Base-by-base conservation (phyloP, 495 filamentous ascomycete genomes). In the Platismatia glauca region DNA sequence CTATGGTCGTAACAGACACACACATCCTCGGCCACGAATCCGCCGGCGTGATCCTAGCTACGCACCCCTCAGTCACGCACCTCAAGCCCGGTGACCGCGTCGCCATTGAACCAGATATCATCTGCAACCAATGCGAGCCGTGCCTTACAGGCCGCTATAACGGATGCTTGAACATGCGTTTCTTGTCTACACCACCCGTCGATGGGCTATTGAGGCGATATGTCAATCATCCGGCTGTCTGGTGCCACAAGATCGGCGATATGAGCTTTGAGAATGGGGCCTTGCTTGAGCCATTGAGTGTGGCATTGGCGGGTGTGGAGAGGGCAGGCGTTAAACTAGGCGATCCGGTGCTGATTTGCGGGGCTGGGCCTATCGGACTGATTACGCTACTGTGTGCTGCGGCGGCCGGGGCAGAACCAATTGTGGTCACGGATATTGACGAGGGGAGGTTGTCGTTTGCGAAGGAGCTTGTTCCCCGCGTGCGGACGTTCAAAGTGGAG, bases 301-400 rank as follows among this genome's bases (percentile, higher is more conserved):
- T 97, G 12, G 91, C 86, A 3, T 88, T 97, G 50, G 91, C 95
- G 72, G 84, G 91, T 34, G 80, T 84, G 22, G 80, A 83, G 62
- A 85, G 88, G 70, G 88, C 84, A 0, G 79, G 72, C 35, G 78
- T 95, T 12, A 74, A 75, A 63, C 87, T 89, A 0, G 91, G 91
- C 4, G 79, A 90, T 61, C 78, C 73, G 13, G 85, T 95, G 4
- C 82, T 96, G 3, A 84, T 97, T 13, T 90, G 94, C 75, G 91
- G 92, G 7, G 88, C 89, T 16, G 92, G 91, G 0, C 89, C 92
- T 12, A 85, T 96, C 1, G 92, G 92, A 0, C 90, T 92, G 57
- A 82, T 96, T 71, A 70, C 66, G 3, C 77, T 96, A 22, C 80
- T 95, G 13, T 91, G 86, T 72, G 86, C 82, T 8, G 88, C 88